Conservation (phyloP, 495 filamentous ascomycete genomes). For the Delitschia confertaspora region DNA sequence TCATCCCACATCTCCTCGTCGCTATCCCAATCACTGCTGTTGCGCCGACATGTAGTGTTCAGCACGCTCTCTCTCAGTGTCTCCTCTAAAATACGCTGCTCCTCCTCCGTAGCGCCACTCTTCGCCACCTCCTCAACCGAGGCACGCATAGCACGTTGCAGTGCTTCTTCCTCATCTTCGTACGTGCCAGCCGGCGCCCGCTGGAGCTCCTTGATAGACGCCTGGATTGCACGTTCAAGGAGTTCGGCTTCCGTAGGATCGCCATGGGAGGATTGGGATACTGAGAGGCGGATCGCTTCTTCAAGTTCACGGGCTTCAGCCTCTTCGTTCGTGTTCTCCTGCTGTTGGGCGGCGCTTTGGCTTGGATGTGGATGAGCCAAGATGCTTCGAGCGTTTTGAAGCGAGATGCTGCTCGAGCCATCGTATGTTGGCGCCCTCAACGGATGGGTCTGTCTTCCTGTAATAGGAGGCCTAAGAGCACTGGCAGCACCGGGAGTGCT, state of each 20-base stretch:
- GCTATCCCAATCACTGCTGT: constrained; percentile 30
- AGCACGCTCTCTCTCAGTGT: constrained; percentile 48
- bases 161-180: constrained; percentile 29
- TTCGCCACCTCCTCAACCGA: constrained; percentile 26
- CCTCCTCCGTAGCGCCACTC: constrained; percentile 36
- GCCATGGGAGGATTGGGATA: constrained; percentile 58
- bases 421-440: background rate
- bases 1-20: constrained; percentile 35
- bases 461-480: too few relatives aligned
- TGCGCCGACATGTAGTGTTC: constrained; percentile 32
- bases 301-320: constrained; percentile 51
- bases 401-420: constrained; percentile 7
- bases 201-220: constrained; percentile 55
- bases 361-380: background rate
- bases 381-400: background rate
- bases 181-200: constrained; percentile 24
- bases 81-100: constrained; percentile 49
- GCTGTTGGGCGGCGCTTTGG: constrained; percentile 5
- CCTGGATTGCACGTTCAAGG: constrained; percentile 60
- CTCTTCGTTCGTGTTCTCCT: too few relatives aligned
- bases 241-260: constrained; percentile 55
- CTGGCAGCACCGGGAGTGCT: background rate
- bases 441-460: background rate
- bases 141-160: constrained; percentile 31
- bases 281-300: constrained; percentile 57